A percentile compares a stretch with the other conserved stretches of the same genome.
phyloP scores from a whole-genome alignment of 305 asterid species.

The Lippia alba region DNA sequence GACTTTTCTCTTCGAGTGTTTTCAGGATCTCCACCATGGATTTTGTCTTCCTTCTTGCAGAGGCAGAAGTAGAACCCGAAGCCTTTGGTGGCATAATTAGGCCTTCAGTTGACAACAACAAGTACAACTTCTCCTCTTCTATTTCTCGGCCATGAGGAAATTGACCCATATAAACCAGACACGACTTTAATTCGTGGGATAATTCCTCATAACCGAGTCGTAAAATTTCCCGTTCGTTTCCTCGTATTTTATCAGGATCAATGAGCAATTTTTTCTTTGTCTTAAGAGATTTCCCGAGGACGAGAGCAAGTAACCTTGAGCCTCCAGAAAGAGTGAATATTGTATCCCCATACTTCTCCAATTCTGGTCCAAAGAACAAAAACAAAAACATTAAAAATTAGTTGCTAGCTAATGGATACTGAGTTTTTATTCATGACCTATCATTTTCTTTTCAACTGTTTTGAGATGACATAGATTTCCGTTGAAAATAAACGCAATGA shows the following conservation, averaged over 20 bases:
- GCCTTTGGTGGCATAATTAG: not conserved
- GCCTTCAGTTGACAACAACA: slow-evolving; percentile 19
- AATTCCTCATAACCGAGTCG: not conserved
- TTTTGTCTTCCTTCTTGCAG: too few relatives aligned
- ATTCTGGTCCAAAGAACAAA: not conserved
- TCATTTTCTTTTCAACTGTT: too few relatives aligned
- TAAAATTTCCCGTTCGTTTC: not conserved
- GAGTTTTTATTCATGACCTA: too few relatives aligned
- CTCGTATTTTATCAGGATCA: not conserved
- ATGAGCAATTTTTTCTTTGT: not conserved
- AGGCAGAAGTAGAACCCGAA: too few relatives aligned
- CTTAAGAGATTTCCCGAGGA: not conserved
- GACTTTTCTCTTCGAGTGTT: too few relatives aligned
- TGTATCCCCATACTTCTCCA: not conserved
- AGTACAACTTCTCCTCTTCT: slow-evolving; percentile 13
- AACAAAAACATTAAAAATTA: too few relatives aligned
- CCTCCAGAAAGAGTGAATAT: slow-evolving; percentile 12
- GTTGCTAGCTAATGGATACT: too few relatives aligned
- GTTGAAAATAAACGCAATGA: too few relatives aligned
- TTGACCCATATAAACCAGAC: slow-evolving; percentile 12
- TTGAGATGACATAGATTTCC: too few relatives aligned
- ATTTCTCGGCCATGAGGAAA: slow-evolving; percentile 3
- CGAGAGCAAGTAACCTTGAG: not conserved
- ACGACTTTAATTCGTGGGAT: slow-evolving; percentile 16
- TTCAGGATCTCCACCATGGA: too few relatives aligned